Percentiles rank a stretch among this genome's conserved stretches.
These are phyloP conservation scores for Chiua sp. DNA, from an alignment of 1,284 basidiomycete genomes.

Conservation along the genomic window DNA sequence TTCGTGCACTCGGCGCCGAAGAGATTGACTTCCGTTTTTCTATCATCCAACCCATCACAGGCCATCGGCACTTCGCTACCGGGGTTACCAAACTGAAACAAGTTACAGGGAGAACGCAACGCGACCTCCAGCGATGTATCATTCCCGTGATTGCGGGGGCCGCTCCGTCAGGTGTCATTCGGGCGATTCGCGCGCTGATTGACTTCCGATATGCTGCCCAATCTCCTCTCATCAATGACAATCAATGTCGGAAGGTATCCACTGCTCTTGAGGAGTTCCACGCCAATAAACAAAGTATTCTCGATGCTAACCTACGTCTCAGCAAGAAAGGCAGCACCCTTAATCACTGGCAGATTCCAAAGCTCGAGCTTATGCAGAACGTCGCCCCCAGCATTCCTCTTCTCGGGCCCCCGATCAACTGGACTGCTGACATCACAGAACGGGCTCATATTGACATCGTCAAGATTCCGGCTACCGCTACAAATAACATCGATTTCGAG, in stretches of 20 bases:
- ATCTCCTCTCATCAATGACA: conserved; percentile 11
- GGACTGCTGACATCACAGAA: conserved; percentile 25
- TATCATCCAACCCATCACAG: background rate
- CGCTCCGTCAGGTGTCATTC: background rate
- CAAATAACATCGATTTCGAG: conserved; percentile 36
- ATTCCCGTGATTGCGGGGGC: background rate
- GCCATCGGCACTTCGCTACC: background rate
- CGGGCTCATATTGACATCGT: conserved; percentile 32
- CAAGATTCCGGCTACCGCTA: conserved; percentile 29
- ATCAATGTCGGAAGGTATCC: background rate
- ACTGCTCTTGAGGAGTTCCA: conserved; percentile 4
- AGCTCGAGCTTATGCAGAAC: conserved; percentile 40
- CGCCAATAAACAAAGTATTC: conserved; percentile 3
- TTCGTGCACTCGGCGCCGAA: no score
- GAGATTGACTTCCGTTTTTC: background rate
- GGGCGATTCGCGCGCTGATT: background rate
- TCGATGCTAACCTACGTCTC: background rate
- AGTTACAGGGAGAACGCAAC: background rate
- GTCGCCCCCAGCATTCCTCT: conserved; percentile 30
- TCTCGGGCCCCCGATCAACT: conserved; percentile 34
- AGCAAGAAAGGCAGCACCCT: conserved; percentile 1
- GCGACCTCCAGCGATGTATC: background rate
- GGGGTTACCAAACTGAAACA: background rate
- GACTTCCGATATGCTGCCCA: conserved; percentile 3
- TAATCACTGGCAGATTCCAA: conserved; percentile 16